phyloP scores from a whole-genome alignment of 305 asterid species.

The Withania somnifera region DNA sequence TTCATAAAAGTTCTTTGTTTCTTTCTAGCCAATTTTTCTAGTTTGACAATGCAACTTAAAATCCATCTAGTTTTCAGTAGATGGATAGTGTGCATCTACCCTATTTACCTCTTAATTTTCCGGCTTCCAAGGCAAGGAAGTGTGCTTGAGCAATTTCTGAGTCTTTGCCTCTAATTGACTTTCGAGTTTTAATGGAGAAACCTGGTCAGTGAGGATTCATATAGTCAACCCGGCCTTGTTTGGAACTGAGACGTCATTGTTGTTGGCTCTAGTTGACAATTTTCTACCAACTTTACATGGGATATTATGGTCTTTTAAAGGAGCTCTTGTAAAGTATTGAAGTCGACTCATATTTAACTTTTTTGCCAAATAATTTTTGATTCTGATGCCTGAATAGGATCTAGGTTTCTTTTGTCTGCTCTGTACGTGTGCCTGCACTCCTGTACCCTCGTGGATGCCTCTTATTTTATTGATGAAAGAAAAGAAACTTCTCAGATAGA shows the following conservation, averaged over 20 bases:
- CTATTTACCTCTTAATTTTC: background rate
- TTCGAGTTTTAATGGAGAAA: background rate
- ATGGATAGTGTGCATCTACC: background rate
- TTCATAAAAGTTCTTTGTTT: background rate
- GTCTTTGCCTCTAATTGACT: background rate
- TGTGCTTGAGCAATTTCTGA: background rate
- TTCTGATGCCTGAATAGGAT: background rate
- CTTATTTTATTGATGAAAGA: background rate
- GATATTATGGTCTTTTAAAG: background rate
- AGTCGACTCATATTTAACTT: background rate
- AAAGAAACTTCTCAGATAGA: background rate
- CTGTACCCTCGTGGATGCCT: background rate
- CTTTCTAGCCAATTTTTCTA: background rate
- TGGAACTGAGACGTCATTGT: background rate
- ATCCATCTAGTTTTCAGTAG: background rate
- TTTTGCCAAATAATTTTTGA: background rate
- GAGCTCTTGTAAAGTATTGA: background rate
- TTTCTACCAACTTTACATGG: background rate
- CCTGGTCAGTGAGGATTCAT: background rate
- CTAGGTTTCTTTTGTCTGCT: background rate
- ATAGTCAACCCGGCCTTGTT: background rate
- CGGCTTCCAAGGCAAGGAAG: background rate
- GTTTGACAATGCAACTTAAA: slow-evolving; percentile 2
- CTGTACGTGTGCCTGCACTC: background rate
- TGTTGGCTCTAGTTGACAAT: background rate